Conservation (phyloP, 192 early-diverging fungal genomes). For the Linnemannia zychae region DNA sequence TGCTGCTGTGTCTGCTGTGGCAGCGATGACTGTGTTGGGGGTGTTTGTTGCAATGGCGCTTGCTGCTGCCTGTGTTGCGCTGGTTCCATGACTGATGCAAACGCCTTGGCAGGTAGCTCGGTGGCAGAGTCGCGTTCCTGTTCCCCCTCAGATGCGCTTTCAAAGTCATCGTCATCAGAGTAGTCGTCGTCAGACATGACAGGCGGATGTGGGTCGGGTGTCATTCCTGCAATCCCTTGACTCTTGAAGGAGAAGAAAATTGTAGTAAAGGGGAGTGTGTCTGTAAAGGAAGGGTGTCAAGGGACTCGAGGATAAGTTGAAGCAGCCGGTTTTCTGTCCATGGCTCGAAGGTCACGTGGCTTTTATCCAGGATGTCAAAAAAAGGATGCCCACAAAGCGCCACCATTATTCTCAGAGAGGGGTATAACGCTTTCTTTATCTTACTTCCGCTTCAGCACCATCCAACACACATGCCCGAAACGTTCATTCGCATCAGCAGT, state of each 20-base stretch:
- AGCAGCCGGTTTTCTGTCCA: neutral
- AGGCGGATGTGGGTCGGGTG: slow-evolving; percentile 3
- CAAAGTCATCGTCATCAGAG: slow-evolving; percentile 31
- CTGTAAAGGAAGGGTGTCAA: neutral
- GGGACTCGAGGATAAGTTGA: neutral
- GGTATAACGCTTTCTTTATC: too few species aligned
- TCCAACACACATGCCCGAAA: too few species aligned
- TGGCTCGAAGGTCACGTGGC: neutral
- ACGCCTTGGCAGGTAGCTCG: neutral
- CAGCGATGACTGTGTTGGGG: neutral
- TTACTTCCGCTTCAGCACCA: too few species aligned
- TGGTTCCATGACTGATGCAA: neutral
- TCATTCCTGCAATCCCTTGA: neutral
- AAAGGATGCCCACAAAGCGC: neutral
- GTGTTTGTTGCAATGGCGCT: neutral
- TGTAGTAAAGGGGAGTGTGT: neutral
- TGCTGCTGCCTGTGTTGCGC: neutral
- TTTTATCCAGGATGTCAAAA: neutral
- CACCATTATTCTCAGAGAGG: neutral
- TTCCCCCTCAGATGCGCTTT: slow-evolving; percentile 40
- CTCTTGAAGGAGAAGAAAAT: too few species aligned
- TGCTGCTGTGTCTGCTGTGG: neutral
- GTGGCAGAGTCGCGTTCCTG: neutral
- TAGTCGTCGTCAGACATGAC: slow-evolving; percentile 10
- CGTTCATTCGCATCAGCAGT: too few species aligned